Evolutionary conservation across 495 filamentous ascomycete species (phyloP), one percentile per base, ranked within the genome.

Genomic region (Talaromyces stipitatus): DNA sequence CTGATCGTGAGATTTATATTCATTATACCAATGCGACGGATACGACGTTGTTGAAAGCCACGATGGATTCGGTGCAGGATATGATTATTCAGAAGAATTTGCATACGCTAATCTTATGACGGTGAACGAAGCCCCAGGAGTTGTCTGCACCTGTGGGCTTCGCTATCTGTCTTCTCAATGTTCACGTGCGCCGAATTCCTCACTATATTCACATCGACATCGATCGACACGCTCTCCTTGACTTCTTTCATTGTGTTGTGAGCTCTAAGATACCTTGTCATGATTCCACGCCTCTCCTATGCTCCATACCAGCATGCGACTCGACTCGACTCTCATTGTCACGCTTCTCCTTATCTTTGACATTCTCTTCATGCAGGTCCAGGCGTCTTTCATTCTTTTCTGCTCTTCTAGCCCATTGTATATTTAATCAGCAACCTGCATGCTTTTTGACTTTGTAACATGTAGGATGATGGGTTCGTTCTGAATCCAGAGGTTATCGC

Each of bases 61-160:
- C 94, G 23, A 98, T 98, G 94, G 81, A 83, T 55, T 95, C 89
- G 26, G 94, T 98, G 30, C 94, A 97, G 67, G 94, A 98, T 68
- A 98, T 97, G 88, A 97, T 98, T 71, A 92, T 98, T 62, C 94
- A 98, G 77, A 88, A 91, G 71, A 98, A 98, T 71, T 79, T 98
- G 57, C 90, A 96, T 74, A 86, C 87, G 67, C 76, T 98, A 63
- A 95, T 98, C 66, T 83, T 97, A 75, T 98, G 83, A 91, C 66
- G 18, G 18, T 52, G 47, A 32, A 24, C 24, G 10, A 54, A 46
- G 38, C 54, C 54, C 11, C 48, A 16, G 53, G 20, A 28, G 26
- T 11, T 27, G n/a, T n/a, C n/a, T 45, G 29, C 22, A 18, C 23
- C 27, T 26, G n/a, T 41, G n/a, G 36, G 36, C 36, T 41, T 41